These are phyloP conservation scores for Yamadazyma paraphyllophila DNA, from an alignment of 805 yeast species.

Conservation along the genomic window DNA sequence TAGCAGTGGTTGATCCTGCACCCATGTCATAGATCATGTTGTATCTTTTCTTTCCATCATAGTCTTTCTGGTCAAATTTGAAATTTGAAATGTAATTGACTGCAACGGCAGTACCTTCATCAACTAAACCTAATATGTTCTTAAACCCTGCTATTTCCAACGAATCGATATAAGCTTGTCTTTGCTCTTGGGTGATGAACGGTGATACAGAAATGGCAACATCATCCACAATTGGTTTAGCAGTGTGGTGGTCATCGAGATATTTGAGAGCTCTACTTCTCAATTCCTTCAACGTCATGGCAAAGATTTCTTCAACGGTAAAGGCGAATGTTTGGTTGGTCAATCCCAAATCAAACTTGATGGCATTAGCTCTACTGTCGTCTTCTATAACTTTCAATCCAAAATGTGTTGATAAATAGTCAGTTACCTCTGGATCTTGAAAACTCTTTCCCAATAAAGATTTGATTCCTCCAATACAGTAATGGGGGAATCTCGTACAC, in stretches of 20 bases:
- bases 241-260: conserved; percentile 52
- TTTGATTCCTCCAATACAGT: conserved; percentile 67
- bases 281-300: conserved; percentile 75
- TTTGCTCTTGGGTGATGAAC: conserved; percentile 59
- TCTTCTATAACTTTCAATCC: conserved; percentile 51
- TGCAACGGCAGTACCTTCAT: conserved; percentile 92
- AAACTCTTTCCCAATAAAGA: conserved; percentile 63
- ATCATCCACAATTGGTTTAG: conserved; percentile 53
- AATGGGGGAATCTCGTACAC: conserved; percentile 70
- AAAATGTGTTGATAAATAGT: conserved; percentile 55
- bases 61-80: conserved; percentile 33
- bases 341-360: conserved; percentile 53
- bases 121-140: conserved; percentile 65
- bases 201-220: conserved; percentile 79
- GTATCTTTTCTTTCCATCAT: conserved; percentile 42
- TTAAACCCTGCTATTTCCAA: conserved; percentile 64
- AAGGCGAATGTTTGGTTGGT: conserved; percentile 29
- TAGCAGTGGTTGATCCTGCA: conserved; percentile 85
- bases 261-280: conserved; percentile 60
- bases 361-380: conserved; percentile 42
- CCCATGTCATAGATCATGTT: conserved; percentile 88
- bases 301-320: conserved; percentile 73
- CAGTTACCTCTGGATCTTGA: conserved; percentile 44
- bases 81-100: conserved; percentile 69
- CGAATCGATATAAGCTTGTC: conserved; percentile 70